These are phyloP conservation scores for Phytophthora melonis DNA, from an alignment of 352 stramenopile species.

Conservation along the genomic window DNA sequence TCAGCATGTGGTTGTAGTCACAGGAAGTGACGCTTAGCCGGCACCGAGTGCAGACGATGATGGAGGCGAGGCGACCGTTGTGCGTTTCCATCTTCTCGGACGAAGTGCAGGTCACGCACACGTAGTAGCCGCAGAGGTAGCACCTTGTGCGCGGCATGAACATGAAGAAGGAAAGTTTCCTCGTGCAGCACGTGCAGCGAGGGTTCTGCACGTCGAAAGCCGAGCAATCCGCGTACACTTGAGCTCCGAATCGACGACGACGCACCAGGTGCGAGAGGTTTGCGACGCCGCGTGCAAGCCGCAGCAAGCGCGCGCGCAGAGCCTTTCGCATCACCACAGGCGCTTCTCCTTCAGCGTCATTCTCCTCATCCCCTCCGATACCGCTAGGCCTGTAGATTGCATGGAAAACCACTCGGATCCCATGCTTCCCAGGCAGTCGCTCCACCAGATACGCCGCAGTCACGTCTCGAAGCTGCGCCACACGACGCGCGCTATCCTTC, in stretches of 20 bases:
- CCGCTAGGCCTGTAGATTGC: slow-evolving; percentile 22
- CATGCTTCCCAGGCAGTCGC: slow-evolving; percentile 22
- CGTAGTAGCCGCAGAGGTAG: slow-evolving; percentile 39
- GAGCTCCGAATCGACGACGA: slow-evolving; percentile 40
- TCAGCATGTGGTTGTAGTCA: slow-evolving; percentile 34
- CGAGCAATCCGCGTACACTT: slow-evolving; percentile 42
- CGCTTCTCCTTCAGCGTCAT: slow-evolving; percentile 1
- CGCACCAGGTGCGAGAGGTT: slow-evolving; percentile 36
- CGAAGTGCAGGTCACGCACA: slow-evolving; percentile 31
- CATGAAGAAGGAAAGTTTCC: slow-evolving; percentile 20
- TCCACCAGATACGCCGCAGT: slow-evolving; percentile 46
- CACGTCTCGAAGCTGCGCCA: slow-evolving; percentile 49
- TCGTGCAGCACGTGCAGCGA: slow-evolving; percentile 47
- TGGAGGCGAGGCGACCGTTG: slow-evolving; percentile 34
- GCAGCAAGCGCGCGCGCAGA: slow-evolving; percentile 22
- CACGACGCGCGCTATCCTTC: slow-evolving; percentile 22
- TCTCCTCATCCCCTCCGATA: not conserved
- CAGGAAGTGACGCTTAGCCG: slow-evolving; percentile 27
- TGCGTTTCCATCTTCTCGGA: slow-evolving; percentile 36
- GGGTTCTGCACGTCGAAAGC: slow-evolving; percentile 37
- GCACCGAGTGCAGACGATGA: slow-evolving; percentile 35
- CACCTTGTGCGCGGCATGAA: slow-evolving; percentile 27
- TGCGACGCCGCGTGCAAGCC: slow-evolving; percentile 28
- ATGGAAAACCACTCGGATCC: slow-evolving; percentile 52
- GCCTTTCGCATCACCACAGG: slow-evolving; percentile 12